Evolutionary conservation across 208 protist genomes (phyloP).

Genomic region (Trypanosoma congolense): DNA sequence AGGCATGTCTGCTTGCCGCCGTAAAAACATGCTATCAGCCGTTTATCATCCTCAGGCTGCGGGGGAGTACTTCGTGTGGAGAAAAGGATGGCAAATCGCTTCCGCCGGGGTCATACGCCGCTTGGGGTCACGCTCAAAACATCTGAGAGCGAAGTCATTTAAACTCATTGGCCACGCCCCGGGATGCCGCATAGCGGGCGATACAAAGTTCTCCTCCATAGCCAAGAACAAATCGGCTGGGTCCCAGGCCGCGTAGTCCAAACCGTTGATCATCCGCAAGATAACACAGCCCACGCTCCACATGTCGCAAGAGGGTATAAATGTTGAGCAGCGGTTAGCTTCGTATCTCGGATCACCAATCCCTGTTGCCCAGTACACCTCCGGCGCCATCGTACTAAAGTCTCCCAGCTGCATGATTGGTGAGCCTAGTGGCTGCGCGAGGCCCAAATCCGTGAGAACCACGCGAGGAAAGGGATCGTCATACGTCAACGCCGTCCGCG

Average conservation of each 20-base stretch:
- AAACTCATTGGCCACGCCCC: slow-evolving; percentile 17
- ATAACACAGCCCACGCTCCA: slow-evolving; percentile 27
- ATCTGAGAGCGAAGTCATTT: slow-evolving; percentile 18
- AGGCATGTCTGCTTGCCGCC: too few relatives aligned
- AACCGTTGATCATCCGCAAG: slow-evolving; percentile 22
- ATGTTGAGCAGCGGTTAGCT: slow-evolving; percentile 2
- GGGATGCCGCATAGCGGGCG: slow-evolving; percentile 16
- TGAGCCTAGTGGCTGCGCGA: slow-evolving; percentile 20
- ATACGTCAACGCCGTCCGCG: not conserved
- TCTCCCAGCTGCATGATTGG: slow-evolving; percentile 30
- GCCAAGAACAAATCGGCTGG: slow-evolving; percentile 8
- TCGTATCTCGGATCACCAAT: not conserved
- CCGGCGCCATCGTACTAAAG: slow-evolving; percentile 35
- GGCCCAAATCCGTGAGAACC: slow-evolving; percentile 26
- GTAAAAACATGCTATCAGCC: too few relatives aligned
- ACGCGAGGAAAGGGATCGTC: slow-evolving; percentile 6
- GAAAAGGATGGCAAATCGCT: slow-evolving; percentile 17
- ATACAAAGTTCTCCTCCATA: slow-evolving; percentile 17
- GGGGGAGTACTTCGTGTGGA: not conserved
- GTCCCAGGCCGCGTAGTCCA: slow-evolving; percentile 10
- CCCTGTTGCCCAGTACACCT: slow-evolving; percentile 21
- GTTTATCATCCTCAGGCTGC: too few relatives aligned
- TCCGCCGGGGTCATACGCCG: slow-evolving; percentile 7
- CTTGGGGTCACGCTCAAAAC: slow-evolving; percentile 24
- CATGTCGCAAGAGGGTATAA: slow-evolving; percentile 14